Base-by-base conservation (phyloP, 352 stramenopile genomes). In the Phytophthora podocarpi region DNA sequence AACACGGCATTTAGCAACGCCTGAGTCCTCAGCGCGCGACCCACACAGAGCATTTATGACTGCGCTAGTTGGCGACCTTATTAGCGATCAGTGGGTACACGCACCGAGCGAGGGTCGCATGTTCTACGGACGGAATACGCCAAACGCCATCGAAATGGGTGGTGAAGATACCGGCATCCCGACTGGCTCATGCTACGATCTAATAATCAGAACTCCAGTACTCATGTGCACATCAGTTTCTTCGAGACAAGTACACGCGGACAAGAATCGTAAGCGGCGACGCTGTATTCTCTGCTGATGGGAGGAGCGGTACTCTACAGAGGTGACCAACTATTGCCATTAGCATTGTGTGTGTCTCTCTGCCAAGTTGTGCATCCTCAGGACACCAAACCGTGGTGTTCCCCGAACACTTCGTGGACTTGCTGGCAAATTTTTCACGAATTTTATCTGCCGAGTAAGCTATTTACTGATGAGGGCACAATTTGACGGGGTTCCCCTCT, bases 341-440 rank as follows among this genome's bases (percentile, higher is more conserved):
- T 42, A 12, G 1, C 52, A 61, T 9, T 27, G 3, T 11, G 21
- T 47, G 6, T 63, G 35, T n/a, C n/a, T 45, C 15, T 51, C 4
- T 55, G 42, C 21, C 28, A 31, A 18, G n/a, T 35, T 12, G 10
- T 39, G 20, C 12, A 34, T 39, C 5, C 23, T 2, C 15, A 21
- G 23, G 13, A 4, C 15, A 3, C 20, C 12, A 37, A 43, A 13
- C 31, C 40, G 1, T 46, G 16, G 16, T 31, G 3, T 3, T 61
- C 31, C 23, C 31, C 20, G 9, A 46, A 47, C 3, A 13, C 1
- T 2, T 50, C 32, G 13, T 59, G 23, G 40, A 59, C 48, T 3
- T 65, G 48, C 23, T 59, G 47, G 40, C 12, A 49, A 7, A 54
- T 48, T 31, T 54, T 37, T 28, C 46, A 59, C 10, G 1, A 26